Evolutionary conservation across 2,329 filamentous ascomycete genomes (phyloP).

Genomic region (Cryphonectria radicalis): DNA sequence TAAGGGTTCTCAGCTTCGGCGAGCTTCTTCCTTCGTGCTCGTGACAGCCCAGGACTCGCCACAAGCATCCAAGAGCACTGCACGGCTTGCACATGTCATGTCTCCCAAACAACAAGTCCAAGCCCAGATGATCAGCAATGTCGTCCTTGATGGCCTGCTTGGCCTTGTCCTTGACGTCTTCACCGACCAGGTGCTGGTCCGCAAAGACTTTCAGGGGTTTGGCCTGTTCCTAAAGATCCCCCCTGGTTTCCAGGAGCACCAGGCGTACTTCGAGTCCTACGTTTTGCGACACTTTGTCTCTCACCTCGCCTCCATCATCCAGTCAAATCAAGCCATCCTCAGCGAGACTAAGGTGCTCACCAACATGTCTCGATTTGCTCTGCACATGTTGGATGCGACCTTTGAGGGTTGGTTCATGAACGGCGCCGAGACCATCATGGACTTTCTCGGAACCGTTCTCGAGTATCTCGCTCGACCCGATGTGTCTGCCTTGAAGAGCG

Average conservation of each 20-base stretch:
- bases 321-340: constrained; percentile 72
- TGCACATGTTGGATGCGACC: constrained; percentile 84
- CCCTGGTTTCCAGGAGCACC: constrained; percentile 90
- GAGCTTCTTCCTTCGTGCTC: constrained; percentile 90
- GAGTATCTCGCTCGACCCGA: constrained; percentile 90
- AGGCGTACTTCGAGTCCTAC: constrained; percentile 94
- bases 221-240: constrained; percentile 85
- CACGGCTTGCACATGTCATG: constrained; percentile 66
- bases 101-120: constrained; percentile 59
- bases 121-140: constrained; percentile 62
- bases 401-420: constrained; percentile 97
- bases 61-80: constrained; percentile 57
- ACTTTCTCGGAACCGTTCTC: constrained; percentile 82
- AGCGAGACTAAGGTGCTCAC: constrained; percentile 82
- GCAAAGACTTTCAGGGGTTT: constrained; percentile 91
- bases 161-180: constrained; percentile 81
- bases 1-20: constrained; percentile 68
- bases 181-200: constrained; percentile 79
- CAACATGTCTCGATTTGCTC: constrained; percentile 80
- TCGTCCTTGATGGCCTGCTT: constrained; percentile 75
- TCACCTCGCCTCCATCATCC: constrained; percentile 70
- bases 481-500: constrained; percentile 78
- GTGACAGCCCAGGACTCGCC: constrained; percentile 72
- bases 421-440: constrained; percentile 79
- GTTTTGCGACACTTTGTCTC: constrained; percentile 76